A percentile compares a stretch with the other conserved stretches of the same genome.
phyloP scores from a whole-genome alignment of 1,139 yeast genomes.

The Yamadazyma pseudoaaseri region DNA sequence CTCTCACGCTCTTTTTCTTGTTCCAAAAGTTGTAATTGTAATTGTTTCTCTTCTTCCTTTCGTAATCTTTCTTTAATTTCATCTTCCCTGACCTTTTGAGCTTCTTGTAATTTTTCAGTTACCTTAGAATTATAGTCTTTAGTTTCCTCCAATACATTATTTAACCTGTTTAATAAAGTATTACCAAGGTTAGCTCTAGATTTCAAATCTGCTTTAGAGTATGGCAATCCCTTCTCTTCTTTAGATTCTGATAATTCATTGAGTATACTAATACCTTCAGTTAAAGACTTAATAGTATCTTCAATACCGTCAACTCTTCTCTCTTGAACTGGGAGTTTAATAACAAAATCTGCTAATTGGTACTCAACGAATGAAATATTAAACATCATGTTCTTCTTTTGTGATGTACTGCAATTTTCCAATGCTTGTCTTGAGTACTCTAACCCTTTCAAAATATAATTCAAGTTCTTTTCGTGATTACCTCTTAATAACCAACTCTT shows the following conservation, averaged over 20 bases:
- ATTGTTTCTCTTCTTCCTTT: conserved; percentile 37
- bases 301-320: conserved; percentile 66
- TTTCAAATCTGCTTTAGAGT: conserved; percentile 73
- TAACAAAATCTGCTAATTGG: conserved; percentile 81
- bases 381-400: conserved; percentile 50
- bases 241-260: conserved; percentile 51
- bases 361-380: conserved; percentile 84
- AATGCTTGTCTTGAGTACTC: conserved; percentile 63
- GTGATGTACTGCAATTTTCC: conserved; percentile 33
- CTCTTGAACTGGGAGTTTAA: conserved; percentile 58
- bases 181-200: conserved; percentile 86
- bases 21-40: conserved; percentile 42
- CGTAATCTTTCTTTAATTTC: conserved; percentile 46
- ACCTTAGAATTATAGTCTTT: conserved; percentile 60
- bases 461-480: conserved; percentile 60
- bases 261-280: conserved; percentile 61
- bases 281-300: conserved; percentile 55
- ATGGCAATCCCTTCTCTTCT: conserved; percentile 63
- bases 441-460: conserved; percentile 59
- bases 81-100: conserved; percentile 62
- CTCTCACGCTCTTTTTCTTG: conserved; percentile 66
- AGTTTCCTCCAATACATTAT: conserved; percentile 71
- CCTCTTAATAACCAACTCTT: conserved; percentile 92
- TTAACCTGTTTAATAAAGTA: conserved; percentile 71
- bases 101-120: conserved; percentile 66